Evolutionary conservation across 176 grass and related monocot genomes (phyloP).

Genomic region (Olyra latifolia): DNA sequence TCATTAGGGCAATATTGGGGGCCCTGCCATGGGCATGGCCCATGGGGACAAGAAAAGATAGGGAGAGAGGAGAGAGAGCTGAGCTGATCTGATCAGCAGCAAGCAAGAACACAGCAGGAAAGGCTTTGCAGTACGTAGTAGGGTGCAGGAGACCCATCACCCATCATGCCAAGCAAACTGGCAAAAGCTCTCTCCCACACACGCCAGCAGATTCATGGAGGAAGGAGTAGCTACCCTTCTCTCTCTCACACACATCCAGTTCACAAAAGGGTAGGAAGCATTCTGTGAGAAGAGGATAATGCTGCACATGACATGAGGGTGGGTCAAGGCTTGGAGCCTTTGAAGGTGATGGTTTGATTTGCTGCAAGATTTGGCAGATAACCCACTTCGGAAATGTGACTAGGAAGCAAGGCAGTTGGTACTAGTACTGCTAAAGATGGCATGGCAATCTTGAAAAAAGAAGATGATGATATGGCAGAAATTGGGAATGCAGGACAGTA

Average conservation of each 20-base stretch:
- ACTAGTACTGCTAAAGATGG: not conserved
- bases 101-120: not conserved
- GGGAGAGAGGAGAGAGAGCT: not conserved
- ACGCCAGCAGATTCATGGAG: not conserved
- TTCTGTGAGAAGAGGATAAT: not conserved
- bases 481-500: not conserved
- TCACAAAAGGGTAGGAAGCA: not conserved
- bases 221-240: not conserved
- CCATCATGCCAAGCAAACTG: not conserved
- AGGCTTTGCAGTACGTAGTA: not conserved
- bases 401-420: not conserved
- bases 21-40: not conserved
- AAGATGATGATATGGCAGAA: not conserved
- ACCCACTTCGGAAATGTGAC: conserved; percentile 31
- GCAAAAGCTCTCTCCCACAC: not conserved
- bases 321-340: not conserved
- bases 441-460: too few species aligned
- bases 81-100: not conserved
- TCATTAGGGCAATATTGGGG: not conserved
- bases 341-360: conserved; percentile 18
- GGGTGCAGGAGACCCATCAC: conserved; percentile 10
- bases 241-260: not conserved
- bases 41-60: conserved; percentile 13
- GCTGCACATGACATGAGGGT: not conserved
- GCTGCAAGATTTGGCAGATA: conserved; percentile 33